Base-by-base conservation (phyloP, 2,329 filamentous ascomycete species). In the Stachybotrys echinatus region DNA sequence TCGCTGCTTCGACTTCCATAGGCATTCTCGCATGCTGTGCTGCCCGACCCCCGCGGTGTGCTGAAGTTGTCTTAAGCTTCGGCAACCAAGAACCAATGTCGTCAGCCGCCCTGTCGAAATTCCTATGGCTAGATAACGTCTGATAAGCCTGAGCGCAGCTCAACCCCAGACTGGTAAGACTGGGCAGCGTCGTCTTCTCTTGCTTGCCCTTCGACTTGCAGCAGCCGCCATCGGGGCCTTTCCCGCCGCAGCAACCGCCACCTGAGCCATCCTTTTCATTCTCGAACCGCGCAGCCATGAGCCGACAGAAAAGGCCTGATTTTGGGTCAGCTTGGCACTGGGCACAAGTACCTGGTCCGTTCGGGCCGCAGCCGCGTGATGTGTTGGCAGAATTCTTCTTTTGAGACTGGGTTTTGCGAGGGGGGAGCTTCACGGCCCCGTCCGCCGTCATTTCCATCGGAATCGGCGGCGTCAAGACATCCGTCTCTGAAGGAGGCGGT, bases 291-390 rank as follows among this genome's bases (percentile, higher is more conserved):
- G 88, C 88, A 21, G 88, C 87, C 48, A 92, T 80, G 12, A 88
- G 86, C 54, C 89, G 87, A 68, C 89, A 94, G 73, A 94, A 94
- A 37, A 92, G 80, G 2, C 87, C 89, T 3, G 88, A 89, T 62
- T 87, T 85, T 18, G 89, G 88, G 62, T 92, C 88, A 2, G 82
- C 75, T 52, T 86, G 77, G 63, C 89, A 94, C 69, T 92, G 88
- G 4, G 85, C 80, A 62, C 89, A 94, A 17, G 85, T 88, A 10
- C 89, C 89, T 0, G 89, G 89, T 0, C 87, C 88, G 48, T 85
- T 85, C 37, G 80, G 75, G 22, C 87, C 80, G 51, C 80, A 84
- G 31, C 75, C 71, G 23, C 68, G 61, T 1, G 65, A 50, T 23
- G 62, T 52, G 22, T 61, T 53, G 42, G 64, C 53, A 4, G 59